Base-by-base conservation (phyloP, 2,329 filamentous ascomycete genomes). In the Diaporthe australafricana region DNA sequence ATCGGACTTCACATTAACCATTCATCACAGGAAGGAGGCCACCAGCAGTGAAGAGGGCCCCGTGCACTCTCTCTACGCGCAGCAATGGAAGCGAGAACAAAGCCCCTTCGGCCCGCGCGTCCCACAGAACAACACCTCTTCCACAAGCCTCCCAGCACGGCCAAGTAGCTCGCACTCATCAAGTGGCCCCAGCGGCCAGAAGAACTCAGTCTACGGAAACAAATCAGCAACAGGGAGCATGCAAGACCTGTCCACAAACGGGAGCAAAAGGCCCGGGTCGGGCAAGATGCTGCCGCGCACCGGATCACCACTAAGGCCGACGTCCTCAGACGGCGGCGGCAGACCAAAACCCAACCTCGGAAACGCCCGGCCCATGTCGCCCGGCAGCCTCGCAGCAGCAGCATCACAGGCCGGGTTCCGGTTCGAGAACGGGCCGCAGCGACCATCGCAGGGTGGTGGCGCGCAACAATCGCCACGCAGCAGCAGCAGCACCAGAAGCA, bases 41-140 rank as follows among this genome's bases (percentile, higher is more conserved):
- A n/a, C n/a, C n/a, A n/a, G 20, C 60, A 22, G n/a, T n/a, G n/a
- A n/a, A 30, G 60, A 63, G 1, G 60, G 42, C 42, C 60, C 60
- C 9, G 60, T 63, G 27, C 60, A 63, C 60, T 63, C 60, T 5
- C 60, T 63, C 16, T 48, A 63, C 60, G 60, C 60, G 8, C 60
- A 63, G 22, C 60, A 63, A 63, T 63, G 60, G 60, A 63, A 63
- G 42, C 60, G 60, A 25, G 60, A 63, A 3, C 60, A 63, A 42
- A 63, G 60, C 60, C 60, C 60, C 12, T 48, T 63, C 14, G 60
- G 60, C 42, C 60, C 60, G 35, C 60, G 60, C 35, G 47, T 3
- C 2, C 60, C 60, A 4, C 42, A 48, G 42, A 25, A 7, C 60
- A 48, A 48, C 27, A 35, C 42, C 14, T 48, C 60, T 35, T 48